Evolutionary conservation across 2,329 filamentous ascomycete species (phyloP), one percentile per base, ranked within the genome.

Genomic region (Eutypa lata): DNA sequence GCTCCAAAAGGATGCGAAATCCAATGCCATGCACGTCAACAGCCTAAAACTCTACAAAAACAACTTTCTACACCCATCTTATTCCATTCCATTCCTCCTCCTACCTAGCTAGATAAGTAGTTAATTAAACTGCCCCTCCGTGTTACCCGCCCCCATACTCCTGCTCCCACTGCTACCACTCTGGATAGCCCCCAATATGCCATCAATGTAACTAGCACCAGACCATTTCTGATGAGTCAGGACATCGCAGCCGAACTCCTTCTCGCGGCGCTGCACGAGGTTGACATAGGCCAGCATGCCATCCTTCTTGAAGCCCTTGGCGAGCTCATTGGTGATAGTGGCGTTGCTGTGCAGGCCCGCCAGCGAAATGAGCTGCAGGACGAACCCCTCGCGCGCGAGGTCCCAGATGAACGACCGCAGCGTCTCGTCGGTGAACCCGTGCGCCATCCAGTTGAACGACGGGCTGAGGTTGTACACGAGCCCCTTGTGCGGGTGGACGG

Each of bases 251-350:
- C 89, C 89, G 1, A 93, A 74, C 59, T 96, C 92, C 79, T 96
- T 96, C 75, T 99, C 94, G 38, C 87, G 81, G 49, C 85, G 80
- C 73, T 99, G 94, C 38, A 99, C 87, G 1, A 97, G 75, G 54
- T 96, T 89, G n/a, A 97, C 94, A 66, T 99, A 99, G 1, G 94
- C 93, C 65, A 94, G 80, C 94, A 99, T 99, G 51, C 94, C 94
- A 51, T 97, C 89, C 14, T 86, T 82, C 76, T 91, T 95, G 77
- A 96, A 99, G 7, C 78, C 82, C 54, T 83, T 83, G 10, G 91
- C 88, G 18, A 99, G 79, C 74, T 97, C 90, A 53, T 86, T 80
- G 18, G 81, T 81, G 47, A 83, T 81, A 16, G 82, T 80, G 3
- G 85, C 85, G 40, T 80, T 87, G 59, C 81, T 85, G 69, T 88